A percentile compares a stretch with the other conserved stretches of the same genome.
These are phyloP conservation scores for Kodamaea sp. DNA, from an alignment of 1,139 yeast species.

Conservation along the genomic window DNA sequence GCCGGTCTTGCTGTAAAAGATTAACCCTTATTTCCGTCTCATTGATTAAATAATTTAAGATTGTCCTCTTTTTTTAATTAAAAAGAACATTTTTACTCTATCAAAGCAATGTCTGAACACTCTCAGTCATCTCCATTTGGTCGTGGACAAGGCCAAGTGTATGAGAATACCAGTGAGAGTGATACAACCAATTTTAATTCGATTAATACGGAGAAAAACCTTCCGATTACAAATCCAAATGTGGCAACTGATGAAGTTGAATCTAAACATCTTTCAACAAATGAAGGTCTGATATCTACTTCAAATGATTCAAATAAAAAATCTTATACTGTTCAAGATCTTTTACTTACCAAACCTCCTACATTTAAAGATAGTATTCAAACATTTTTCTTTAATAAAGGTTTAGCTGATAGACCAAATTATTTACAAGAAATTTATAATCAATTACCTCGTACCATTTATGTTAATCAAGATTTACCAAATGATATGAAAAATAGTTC, in stretches of 20 bases:
- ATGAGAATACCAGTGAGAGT: background rate
- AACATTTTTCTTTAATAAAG: conserved; percentile 28
- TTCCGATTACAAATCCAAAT: background rate
- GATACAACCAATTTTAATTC: background rate
- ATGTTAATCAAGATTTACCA: conserved; percentile 38
- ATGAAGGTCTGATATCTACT: background rate
- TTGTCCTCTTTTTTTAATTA: too few relatives aligned
- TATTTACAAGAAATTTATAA: conserved; percentile 35
- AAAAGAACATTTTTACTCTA: too few relatives aligned
- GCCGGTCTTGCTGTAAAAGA: too few relatives aligned
- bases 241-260: background rate
- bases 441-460: conserved; percentile 36
- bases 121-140: background rate
- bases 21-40: too few relatives aligned
- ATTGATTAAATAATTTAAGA: too few relatives aligned
- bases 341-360: conserved; percentile 30
- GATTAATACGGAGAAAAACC: background rate
- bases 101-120: background rate
- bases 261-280: background rate
- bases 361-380: conserved; percentile 27
- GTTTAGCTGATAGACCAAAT: conserved; percentile 32
- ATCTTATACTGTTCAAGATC: conserved; percentile 17
- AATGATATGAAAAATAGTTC: conserved; percentile 25
- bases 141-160: background rate
- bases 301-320: too few relatives aligned